A percentile compares a stretch with the other conserved stretches of the same genome.
Evolutionary conservation across 176 grass and related monocot genomes (phyloP).

Genomic region (Chloris gayana): DNA sequence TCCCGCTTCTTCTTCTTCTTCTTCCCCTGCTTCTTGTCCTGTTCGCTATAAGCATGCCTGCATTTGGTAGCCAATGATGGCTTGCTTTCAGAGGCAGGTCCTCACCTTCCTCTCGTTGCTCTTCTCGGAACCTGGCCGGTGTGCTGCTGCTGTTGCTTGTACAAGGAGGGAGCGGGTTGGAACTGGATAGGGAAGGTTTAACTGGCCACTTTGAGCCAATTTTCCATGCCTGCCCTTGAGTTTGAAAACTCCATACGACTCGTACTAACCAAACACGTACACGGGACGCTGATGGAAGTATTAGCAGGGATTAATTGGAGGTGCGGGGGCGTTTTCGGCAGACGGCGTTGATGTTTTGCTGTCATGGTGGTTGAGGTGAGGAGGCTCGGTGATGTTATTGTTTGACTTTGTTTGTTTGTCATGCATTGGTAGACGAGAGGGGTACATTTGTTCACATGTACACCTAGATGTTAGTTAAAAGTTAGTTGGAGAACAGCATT

Average conservation of each 20-base stretch:
- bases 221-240: constrained; percentile 48
- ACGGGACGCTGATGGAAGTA: background rate
- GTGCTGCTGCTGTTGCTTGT: constrained; percentile 79
- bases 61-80: constrained; percentile 50
- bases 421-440: background rate
- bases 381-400: constrained; percentile 33
- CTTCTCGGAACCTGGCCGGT: constrained; percentile 60
- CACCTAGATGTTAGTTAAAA: constrained; percentile 49
- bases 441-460: constrained; percentile 21
- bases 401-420: constrained; percentile 73
- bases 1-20: constrained; percentile 28
- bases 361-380: constrained; percentile 73
- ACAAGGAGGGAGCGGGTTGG: constrained; percentile 38
- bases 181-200: constrained; percentile 73
- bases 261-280: background rate
- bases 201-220: constrained; percentile 29
- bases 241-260: constrained; percentile 29
- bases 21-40: constrained; percentile 36
- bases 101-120: constrained; percentile 30
- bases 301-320: constrained; percentile 12
- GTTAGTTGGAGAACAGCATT: constrained; percentile 41
- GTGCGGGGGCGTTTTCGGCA: constrained; percentile 58
- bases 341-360: constrained; percentile 46
- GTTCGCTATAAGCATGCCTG: constrained; percentile 63
- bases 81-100: constrained; percentile 47